Percentiles rank a stretch among this genome's conserved stretches.
Conservation (phyloP, 2,329 filamentous ascomycete genomes). For the Passalora sequoiae region DNA sequence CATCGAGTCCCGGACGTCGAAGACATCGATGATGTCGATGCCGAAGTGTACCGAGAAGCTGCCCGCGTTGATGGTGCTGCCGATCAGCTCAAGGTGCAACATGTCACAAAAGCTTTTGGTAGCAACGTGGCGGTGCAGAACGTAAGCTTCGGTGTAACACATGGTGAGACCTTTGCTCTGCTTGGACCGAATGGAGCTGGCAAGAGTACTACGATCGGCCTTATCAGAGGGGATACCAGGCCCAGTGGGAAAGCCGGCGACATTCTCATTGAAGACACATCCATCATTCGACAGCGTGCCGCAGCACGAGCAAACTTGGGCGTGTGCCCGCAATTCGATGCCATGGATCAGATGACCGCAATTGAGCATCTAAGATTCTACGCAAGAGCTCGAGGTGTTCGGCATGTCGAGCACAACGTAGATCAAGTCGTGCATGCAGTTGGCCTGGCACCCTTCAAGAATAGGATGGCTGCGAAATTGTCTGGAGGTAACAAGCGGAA, state of each 20-base stretch:
- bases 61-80: slow-evolving; percentile 55
- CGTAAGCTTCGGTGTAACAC: slow-evolving; percentile 69
- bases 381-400: slow-evolving; percentile 73
- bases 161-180: slow-evolving; percentile 79
- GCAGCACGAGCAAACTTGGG: slow-evolving; percentile 71
- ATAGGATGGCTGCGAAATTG: slow-evolving; percentile 71
- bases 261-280: slow-evolving; percentile 72
- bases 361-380: slow-evolving; percentile 84
- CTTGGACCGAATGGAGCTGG: slow-evolving; percentile 88
- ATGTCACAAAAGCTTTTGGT: slow-evolving; percentile 75
- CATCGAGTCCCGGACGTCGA: slow-evolving; percentile 41
- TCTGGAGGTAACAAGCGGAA: slow-evolving; percentile 95
- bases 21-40: slow-evolving; percentile 40
- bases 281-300: slow-evolving; percentile 66
- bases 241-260: slow-evolving; percentile 68
- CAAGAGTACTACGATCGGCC: slow-evolving; percentile 81
- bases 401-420: slow-evolving; percentile 72
- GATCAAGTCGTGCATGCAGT: slow-evolving; percentile 73
- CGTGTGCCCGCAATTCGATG: slow-evolving; percentile 74
- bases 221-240: slow-evolving; percentile 82
- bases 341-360: slow-evolving; percentile 87
- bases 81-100: slow-evolving; percentile 71
- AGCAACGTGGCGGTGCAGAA: slow-evolving; percentile 78
- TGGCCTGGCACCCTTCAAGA: slow-evolving; percentile 64
- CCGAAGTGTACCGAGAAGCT: slow-evolving; percentile 62